Evolutionary conservation across 1,284 basidiomycete genomes (phyloP), one percentile per base, ranked within the genome.

Genomic region (Boletellus sp.): DNA sequence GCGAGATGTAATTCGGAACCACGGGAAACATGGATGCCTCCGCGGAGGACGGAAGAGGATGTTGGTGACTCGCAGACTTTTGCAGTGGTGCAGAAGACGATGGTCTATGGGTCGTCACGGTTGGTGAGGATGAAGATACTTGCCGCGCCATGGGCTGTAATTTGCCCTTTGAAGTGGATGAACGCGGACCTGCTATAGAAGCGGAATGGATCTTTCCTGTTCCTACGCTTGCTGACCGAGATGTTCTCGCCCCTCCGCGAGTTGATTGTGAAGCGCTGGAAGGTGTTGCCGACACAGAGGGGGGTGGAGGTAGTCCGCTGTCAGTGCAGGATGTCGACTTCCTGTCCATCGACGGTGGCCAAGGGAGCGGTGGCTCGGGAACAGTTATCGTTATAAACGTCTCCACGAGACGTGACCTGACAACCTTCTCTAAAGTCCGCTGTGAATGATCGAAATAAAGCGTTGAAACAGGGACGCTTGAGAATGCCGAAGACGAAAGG

Each of bases 341-440:
- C 20, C 45, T 55, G 34, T 53, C 61, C 35, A 45, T 42, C 14
- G 39, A 49, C 19, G 49, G 42, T 27, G 47, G 49, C 32, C 50
- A 56, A 53, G 32, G 47, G 23, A 38, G 52, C 41, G 41, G 36
- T 52, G 59, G 49, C 19, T 56, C 53, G 1, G 65, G 66, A 13
- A 79, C 64, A 36, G 69, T 67, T 33, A 91, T 66, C 14, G 82
- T 76, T 44, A 91, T 66, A 57, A 89, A 87, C 1, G 86, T 87
- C 63, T 90, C 86, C n/a, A 90, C 80, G 21, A 91, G 69, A 36
- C 88, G 78, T n/a, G 84, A 80, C 37, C 71, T 69, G 6, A 91
- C 72, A 8, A 88, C 75, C 53, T 76, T 81, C 67, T 88, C 84
- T 32, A 91, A 69, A 5, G 73, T 74, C 34, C 68, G 68, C 60